phyloP scores from a whole-genome alignment of 2,329 filamentous ascomycete genomes.

The Zasmidium cellare region DNA sequence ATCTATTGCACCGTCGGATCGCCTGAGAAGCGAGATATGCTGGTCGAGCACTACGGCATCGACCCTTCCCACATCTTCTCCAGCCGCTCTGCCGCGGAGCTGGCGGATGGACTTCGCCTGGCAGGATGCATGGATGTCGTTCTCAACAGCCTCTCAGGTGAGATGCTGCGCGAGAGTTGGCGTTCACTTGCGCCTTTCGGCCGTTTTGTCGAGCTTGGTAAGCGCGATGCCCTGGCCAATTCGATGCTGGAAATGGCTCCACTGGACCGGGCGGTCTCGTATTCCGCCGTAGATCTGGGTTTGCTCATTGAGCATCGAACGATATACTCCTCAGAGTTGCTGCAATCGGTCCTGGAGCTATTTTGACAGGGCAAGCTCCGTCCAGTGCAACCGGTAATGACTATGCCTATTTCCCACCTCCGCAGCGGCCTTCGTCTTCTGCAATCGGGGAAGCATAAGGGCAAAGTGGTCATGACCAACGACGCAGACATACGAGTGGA shows the following conservation, averaged over 20 bases:
- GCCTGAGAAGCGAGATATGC: constrained; percentile 24
- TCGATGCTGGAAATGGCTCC: constrained; percentile 10
- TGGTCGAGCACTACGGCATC: constrained; percentile 28
- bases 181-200: constrained; percentile 31
- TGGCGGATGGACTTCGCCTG: constrained; percentile 31
- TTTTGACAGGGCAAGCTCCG: too few species aligned
- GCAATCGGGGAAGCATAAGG: too few species aligned
- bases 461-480: too few species aligned
- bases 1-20: constrained; percentile 32
- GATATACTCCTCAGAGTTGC: too few species aligned
- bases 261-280: not conserved
- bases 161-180: constrained; percentile 29
- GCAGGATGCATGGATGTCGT: constrained; percentile 41
- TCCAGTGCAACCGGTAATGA: too few species aligned
- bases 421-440: too few species aligned
- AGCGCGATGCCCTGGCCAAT: constrained; percentile 15
- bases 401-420: too few species aligned
- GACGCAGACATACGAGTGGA: too few species aligned
- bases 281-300: not conserved
- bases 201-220: constrained; percentile 29
- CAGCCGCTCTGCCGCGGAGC: constrained; percentile 30
- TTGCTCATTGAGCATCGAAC: too few species aligned
- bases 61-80: constrained; percentile 33
- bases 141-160: constrained; percentile 31
- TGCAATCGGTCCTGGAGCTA: too few species aligned